Conservation (phyloP, 352 stramenopile genomes). For the Bremia lactucae region DNA sequence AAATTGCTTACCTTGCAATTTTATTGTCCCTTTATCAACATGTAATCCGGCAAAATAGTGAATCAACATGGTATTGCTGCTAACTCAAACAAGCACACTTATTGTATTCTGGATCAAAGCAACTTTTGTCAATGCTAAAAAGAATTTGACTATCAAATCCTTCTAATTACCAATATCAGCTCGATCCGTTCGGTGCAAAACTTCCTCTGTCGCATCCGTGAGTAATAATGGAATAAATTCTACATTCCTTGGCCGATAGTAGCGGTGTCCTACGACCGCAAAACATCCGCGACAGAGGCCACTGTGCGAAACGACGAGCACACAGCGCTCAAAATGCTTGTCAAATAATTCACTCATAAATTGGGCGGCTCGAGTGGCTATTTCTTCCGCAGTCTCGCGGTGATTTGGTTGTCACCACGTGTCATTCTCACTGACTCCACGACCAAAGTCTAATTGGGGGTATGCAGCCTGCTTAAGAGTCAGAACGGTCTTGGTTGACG, state of each 20-base stretch:
- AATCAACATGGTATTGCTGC: too few species aligned
- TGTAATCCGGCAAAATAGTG: too few species aligned
- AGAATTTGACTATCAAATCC: too few species aligned
- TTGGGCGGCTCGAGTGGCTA: conserved; percentile 30
- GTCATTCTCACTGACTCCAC: conserved; percentile 35
- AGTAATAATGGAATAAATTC: conserved; percentile 59
- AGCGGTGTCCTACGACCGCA: conserved; percentile 39
- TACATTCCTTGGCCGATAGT: conserved; percentile 56
- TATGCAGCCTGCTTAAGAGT: conserved; percentile 29
- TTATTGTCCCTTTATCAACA: too few species aligned
- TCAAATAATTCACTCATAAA: conserved; percentile 46
- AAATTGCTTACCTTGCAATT: too few species aligned
- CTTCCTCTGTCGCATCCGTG: conserved; percentile 21
- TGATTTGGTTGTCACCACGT: conserved; percentile 43
- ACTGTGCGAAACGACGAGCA: conserved; percentile 55
- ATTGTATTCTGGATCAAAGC: too few species aligned
- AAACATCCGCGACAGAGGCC: conserved; percentile 60
- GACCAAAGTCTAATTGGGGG: conserved; percentile 39
- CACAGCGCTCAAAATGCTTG: conserved; percentile 21
- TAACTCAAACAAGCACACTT: too few species aligned
- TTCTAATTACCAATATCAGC: too few species aligned
- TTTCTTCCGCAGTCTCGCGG: conserved; percentile 51
- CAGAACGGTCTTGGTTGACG: conserved; percentile 44
- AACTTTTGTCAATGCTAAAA: too few species aligned
- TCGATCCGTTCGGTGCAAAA: conserved; percentile 13